Evolutionary conservation across 495 filamentous ascomycete species (phyloP), one percentile per base, ranked within the genome.

Genomic region (Aspergillus haitiensis): DNA sequence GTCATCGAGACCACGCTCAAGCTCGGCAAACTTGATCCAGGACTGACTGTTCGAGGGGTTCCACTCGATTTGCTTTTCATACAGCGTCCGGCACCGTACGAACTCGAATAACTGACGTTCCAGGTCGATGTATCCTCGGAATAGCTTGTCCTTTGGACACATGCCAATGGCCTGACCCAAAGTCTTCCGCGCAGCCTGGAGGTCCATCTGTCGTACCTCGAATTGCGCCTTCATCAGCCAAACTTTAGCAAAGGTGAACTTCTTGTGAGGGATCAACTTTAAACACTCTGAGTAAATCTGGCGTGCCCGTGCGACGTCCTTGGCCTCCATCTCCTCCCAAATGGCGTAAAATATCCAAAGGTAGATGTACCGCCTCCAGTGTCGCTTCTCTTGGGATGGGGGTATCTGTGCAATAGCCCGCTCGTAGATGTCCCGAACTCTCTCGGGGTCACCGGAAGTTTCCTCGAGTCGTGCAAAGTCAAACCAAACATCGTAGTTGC

Each of bases 281-380:
- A 98, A 75, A 60, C 90, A 96, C 62, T 93, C 89, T 57, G 89
- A 81, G 76, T 97, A 98, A 64, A 98, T 91, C 66, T 97, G 89
- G 33, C 90, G 84, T 7, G 93, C 92, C 37, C 95, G 86, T 18
- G 88, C 82, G 37, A 85, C 69, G 65, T 98, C 92, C 63, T 88
- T 87, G 27, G 84, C 83, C 56, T 92, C 88, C 79, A 88, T 85
- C 67, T 98, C 94, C 71, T 97, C 93, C 85, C 88, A 98, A 15
- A 96, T 73, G 1, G 95, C 94, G 73, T 98, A 98, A 77, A 97
- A 97, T 47, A 97, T 84, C 89, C 93, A 98, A 4, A 98, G 83
- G 72, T 97, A 98, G 60, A 98, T 96, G 70, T 98, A 98, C 27
- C 94, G 80, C 58, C 94, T 82, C 94, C 94, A 98, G 73, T 98